These are phyloP conservation scores for Zymoseptoria tritici DNA, from an alignment of 2,329 filamentous ascomycete genomes.

Conservation along the genomic window DNA sequence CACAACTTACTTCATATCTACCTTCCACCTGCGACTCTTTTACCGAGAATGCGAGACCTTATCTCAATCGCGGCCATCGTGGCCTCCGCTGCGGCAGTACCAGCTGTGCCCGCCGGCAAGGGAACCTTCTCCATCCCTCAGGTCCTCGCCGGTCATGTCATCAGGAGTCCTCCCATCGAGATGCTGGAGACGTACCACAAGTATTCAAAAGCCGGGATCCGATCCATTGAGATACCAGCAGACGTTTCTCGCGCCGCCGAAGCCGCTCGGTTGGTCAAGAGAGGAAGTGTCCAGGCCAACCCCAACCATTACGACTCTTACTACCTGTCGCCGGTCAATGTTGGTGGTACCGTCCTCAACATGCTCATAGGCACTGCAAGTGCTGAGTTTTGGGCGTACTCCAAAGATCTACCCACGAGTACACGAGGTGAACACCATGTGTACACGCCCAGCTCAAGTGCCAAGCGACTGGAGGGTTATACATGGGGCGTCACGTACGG, in stretches of 20 bases:
- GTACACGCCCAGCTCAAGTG: constrained; percentile 46
- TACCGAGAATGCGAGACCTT: neutral
- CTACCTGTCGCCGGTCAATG: neutral
- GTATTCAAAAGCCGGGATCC: neutral
- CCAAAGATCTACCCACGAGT: constrained; percentile 44
- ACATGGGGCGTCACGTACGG: constrained; percentile 56
- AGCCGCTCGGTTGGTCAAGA: neutral
- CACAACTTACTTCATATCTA: neutral
- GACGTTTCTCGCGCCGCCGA: neutral
- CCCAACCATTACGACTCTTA: neutral
- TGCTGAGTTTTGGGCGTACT: constrained; percentile 50
- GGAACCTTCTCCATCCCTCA: neutral
- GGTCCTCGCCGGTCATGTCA: neutral
- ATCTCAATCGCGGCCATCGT: neutral
- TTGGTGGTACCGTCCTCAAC: neutral
- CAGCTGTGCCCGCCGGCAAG: neutral
- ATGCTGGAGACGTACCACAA: constrained; percentile 16
- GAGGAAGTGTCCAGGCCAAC: neutral
- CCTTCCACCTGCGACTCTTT: neutral
- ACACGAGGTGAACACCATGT: constrained; percentile 43
- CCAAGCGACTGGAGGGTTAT: constrained; percentile 31
- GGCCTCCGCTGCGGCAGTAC: neutral
- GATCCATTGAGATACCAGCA: neutral
- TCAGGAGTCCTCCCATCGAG: constrained; percentile 33
- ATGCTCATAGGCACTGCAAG: neutral